These are phyloP conservation scores for Pedinophyceae sp. DNA, from an alignment of 139 green algal species.

Conservation along the genomic window DNA sequence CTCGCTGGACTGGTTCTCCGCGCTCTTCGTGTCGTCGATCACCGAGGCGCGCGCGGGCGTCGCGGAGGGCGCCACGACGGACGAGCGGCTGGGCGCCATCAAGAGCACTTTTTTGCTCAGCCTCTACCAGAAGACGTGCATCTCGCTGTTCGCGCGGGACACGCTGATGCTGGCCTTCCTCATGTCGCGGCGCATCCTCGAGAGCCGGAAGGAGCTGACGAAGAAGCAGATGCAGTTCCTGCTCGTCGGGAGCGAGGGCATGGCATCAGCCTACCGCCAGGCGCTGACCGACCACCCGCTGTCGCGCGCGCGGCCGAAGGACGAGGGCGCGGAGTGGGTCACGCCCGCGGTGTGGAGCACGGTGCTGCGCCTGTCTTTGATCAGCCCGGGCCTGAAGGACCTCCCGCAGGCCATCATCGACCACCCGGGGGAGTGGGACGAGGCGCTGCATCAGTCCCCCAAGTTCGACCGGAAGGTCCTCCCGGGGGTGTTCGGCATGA, in stretches of 20 bases:
- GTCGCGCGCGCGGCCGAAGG: too few species aligned
- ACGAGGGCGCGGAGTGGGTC: too few species aligned
- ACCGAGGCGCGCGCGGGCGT: not conserved
- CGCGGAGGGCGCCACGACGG: not conserved
- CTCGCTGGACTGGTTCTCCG: constrained; percentile 22
- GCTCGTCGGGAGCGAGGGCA: not conserved
- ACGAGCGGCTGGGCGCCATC: not conserved
- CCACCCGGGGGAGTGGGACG: too few species aligned
- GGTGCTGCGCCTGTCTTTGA: too few species aligned
- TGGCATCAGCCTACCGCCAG: too few species aligned
- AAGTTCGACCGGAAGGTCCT: too few species aligned
- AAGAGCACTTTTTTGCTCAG: not conserved
- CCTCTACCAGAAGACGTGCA: constrained; percentile 2
- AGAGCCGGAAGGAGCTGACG: constrained; percentile 2
- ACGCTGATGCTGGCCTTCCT: constrained; percentile 7
- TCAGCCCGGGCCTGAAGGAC: too few species aligned
- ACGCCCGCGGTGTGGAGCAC: too few species aligned
- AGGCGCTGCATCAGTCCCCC: too few species aligned
- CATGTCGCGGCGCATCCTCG: not conserved
- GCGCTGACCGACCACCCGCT: too few species aligned
- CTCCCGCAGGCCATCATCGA: too few species aligned
- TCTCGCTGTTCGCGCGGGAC: not conserved
- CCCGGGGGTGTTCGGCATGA: too few species aligned
- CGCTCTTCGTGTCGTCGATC: constrained; percentile 4
- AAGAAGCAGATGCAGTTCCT: not conserved